Conservation (phyloP, 768 basidiomycete genomes). For the Auricularia cornea region DNA sequence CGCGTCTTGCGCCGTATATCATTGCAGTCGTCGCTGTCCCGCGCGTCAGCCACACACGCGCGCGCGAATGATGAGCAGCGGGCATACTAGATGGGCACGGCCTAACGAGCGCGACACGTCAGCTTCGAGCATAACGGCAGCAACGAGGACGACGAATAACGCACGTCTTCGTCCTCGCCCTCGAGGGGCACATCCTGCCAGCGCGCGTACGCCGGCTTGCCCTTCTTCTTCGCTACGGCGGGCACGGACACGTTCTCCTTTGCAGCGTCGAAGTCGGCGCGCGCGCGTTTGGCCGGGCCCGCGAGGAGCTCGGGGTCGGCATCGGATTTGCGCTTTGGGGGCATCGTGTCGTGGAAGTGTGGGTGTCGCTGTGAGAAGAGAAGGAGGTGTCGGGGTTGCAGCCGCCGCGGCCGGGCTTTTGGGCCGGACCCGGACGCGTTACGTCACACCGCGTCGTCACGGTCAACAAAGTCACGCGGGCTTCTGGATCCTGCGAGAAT, state of each 20-base stretch:
- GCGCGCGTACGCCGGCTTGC: slow-evolving; percentile 5
- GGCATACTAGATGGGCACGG: slow-evolving; percentile 24
- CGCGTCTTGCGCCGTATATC: slow-evolving; percentile 40
- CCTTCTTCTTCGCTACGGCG: slow-evolving; percentile 12
- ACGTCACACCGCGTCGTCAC: no score
- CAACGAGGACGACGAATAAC: neutral
- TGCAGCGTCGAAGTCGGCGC: slow-evolving; percentile 8
- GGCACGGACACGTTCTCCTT: slow-evolving; percentile 9
- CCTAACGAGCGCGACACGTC: slow-evolving; percentile 5
- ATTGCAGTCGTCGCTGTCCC: slow-evolving; percentile 35
- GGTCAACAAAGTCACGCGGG: no score
- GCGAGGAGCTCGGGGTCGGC: neutral
- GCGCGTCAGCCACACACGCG: neutral
- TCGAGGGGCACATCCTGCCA: slow-evolving; percentile 36
- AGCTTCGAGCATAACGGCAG: neutral
- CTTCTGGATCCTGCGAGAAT: no score
- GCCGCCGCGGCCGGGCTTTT: no score
- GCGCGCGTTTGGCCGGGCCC: slow-evolving; percentile 4
- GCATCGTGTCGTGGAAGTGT: no score
- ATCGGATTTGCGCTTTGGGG: no score
- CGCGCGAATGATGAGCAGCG: neutral
- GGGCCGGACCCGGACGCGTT: no score
- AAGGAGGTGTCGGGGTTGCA: no score
- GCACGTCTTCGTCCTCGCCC: slow-evolving; percentile 30
- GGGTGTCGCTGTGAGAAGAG: no score